Conservation (phyloP, 1,139 yeast genomes). For the Meyerozyma guilliermondii region DNA sequence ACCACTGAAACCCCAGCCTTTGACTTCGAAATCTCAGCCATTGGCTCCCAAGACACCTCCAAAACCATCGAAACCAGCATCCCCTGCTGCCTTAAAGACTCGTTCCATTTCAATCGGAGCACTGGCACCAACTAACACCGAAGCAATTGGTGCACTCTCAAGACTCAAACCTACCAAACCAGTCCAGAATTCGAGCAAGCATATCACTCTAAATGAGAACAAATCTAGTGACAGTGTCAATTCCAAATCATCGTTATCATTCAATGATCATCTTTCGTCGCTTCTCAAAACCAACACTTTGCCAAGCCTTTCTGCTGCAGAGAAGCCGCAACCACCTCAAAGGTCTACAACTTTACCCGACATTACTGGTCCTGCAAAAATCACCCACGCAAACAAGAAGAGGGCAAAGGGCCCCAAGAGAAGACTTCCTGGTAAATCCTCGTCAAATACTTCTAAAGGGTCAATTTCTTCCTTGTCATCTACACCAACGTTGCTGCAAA, state of each 20-base stretch:
- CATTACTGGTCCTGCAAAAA: constrained; percentile 12
- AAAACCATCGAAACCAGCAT: not conserved
- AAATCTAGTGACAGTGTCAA: not conserved
- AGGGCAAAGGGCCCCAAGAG: constrained; percentile 76
- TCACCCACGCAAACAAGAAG: constrained; percentile 55
- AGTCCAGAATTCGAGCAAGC: not conserved
- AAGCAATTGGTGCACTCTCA: not conserved
- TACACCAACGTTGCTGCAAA: not conserved
- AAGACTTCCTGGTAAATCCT: constrained; percentile 46
- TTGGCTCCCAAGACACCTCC: not conserved
- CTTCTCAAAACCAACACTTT: not conserved
- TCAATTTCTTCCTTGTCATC: not conserved
- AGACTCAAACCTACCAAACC: not conserved
- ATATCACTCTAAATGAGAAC: not conserved
- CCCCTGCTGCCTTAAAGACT: too few relatives aligned
- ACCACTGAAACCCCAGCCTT: not conserved
- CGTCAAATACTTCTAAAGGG: not conserved
- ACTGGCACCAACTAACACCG: not conserved
- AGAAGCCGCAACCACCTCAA: not conserved
- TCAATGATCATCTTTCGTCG: not conserved
- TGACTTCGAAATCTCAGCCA: not conserved
- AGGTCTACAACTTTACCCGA: not conserved
- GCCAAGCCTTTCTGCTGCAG: not conserved
- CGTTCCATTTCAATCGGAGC: not conserved
- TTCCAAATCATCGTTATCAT: not conserved